Percentiles rank a stretch among this genome's conserved stretches.
Evolutionary conservation across 2,329 filamentous ascomycete genomes (phyloP).

Genomic region (Tolypocladium amazonense): DNA sequence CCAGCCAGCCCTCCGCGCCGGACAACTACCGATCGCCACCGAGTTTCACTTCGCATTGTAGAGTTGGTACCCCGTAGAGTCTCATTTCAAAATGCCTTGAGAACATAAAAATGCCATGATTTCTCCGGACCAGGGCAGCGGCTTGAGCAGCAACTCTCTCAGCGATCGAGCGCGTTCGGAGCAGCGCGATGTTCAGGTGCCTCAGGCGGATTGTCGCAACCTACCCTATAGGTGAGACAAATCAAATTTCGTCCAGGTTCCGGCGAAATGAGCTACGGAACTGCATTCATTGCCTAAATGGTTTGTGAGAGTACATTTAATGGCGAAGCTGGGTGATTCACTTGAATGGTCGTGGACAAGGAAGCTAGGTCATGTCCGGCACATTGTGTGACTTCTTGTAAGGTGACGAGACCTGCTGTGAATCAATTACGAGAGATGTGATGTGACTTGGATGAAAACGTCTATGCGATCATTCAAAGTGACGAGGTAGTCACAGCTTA

Average conservation of each 20-base stretch:
- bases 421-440: too few relatives aligned
- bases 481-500: too few relatives aligned
- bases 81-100: not conserved
- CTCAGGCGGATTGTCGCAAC: not conserved
- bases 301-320: too few relatives aligned
- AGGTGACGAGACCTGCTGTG: too few relatives aligned
- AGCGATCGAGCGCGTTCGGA: not conserved
- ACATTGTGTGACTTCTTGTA: not conserved
- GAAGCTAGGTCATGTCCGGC: not conserved
- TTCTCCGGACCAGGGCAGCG: not conserved
- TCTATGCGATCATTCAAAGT: too few relatives aligned
- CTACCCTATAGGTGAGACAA: not conserved
- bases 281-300: too few relatives aligned
- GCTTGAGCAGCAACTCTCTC: not conserved
- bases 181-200: not conserved
- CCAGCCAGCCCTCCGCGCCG: not conserved
- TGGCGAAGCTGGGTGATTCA: not conserved
- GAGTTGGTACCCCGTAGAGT: too few relatives aligned
- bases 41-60: not conserved
- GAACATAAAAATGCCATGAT: not conserved
- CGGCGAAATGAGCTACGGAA: too few relatives aligned
- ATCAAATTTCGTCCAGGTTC: not conserved
- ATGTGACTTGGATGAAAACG: too few relatives aligned
- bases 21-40: not conserved
- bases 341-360: not conserved